A percentile compares a stretch with the other conserved stretches of the same genome.
Conservation (phyloP, 495 filamentous ascomycete genomes). For the Hypoxylon lenormandii region DNA sequence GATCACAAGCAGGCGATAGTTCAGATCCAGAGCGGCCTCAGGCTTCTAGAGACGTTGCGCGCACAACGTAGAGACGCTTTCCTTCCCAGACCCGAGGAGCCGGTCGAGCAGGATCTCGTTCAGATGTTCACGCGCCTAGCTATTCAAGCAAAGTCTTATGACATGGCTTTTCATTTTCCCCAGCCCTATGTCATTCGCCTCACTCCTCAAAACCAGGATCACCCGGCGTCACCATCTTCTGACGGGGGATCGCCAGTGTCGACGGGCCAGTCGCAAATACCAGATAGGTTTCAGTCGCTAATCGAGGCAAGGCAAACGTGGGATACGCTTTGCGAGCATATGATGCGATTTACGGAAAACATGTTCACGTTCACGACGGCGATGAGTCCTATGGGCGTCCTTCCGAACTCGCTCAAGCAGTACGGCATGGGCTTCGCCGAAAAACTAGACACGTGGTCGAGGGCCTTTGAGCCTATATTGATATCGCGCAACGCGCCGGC, state of each 20-base stretch:
- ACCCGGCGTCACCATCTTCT: constrained; percentile 57
- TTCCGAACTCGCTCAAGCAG: constrained; percentile 60
- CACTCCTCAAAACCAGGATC: constrained; percentile 51
- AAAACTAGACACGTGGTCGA: constrained; percentile 64
- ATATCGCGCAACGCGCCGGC: constrained; percentile 60
- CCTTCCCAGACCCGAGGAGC: constrained; percentile 57
- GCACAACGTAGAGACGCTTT: constrained; percentile 55
- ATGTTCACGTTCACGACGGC: constrained; percentile 58
- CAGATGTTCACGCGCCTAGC: constrained; percentile 69
- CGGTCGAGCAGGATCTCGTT: constrained; percentile 67
- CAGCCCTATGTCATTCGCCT: constrained; percentile 66
- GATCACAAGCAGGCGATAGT: constrained; percentile 62
- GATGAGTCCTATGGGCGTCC: constrained; percentile 61
- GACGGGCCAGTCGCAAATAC: constrained; percentile 55
- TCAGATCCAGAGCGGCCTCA: constrained; percentile 61
- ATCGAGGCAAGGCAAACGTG: constrained; percentile 63
- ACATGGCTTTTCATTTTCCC: constrained; percentile 72
- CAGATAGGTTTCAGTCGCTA: constrained; percentile 60
- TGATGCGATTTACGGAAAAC: constrained; percentile 66
- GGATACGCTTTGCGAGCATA: constrained; percentile 63
- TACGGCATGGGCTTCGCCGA: constrained; percentile 57
- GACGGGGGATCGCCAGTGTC: constrained; percentile 59
- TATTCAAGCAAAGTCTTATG: constrained; percentile 70
- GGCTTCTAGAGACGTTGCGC: constrained; percentile 59
- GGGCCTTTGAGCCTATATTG: constrained; percentile 65